Evolutionary conservation across 768 basidiomycete genomes (phyloP).

Genomic region (Tephrocybe sp.): DNA sequence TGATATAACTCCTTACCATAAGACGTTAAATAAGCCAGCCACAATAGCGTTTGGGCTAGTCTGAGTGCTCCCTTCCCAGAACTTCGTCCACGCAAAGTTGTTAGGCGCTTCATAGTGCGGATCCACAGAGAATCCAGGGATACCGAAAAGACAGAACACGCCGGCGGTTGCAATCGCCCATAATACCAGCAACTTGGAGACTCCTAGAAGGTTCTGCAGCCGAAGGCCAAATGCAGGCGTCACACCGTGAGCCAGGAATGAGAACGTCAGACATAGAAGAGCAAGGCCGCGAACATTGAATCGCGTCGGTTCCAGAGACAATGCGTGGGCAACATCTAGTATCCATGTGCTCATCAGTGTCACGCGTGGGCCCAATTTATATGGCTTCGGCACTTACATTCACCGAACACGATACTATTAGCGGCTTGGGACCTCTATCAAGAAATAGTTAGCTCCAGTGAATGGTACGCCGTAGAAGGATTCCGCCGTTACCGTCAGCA

Average conservation of each 20-base stretch:
- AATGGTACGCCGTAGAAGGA: no score
- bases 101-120: constrained; percentile 49
- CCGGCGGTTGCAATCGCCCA: constrained; percentile 51
- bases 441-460: no score
- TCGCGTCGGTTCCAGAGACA: constrained; percentile 44
- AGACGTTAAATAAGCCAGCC: constrained; percentile 63
- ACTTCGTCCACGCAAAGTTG: constrained; percentile 56
- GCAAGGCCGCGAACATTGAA: constrained; percentile 49
- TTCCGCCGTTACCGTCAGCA: constrained; percentile 60
- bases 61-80: constrained; percentile 59
- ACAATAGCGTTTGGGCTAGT: constrained; percentile 58
- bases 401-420: constrained; percentile 64
- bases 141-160: constrained; percentile 45
- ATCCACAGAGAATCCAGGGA: constrained; percentile 48
- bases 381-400: constrained; percentile 48
- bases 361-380: neutral
- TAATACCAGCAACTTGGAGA: constrained; percentile 58
- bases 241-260: constrained; percentile 55
- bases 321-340: constrained; percentile 56
- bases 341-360: neutral
- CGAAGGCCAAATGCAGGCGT: constrained; percentile 53
- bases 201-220: constrained; percentile 61
- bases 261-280: constrained; percentile 53
- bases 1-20: constrained; percentile 46
- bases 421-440: constrained; percentile 60